Evolutionary conservation across 306 rosid species (phyloP).

Genomic region (Sphenostylis stenocarpa): DNA sequence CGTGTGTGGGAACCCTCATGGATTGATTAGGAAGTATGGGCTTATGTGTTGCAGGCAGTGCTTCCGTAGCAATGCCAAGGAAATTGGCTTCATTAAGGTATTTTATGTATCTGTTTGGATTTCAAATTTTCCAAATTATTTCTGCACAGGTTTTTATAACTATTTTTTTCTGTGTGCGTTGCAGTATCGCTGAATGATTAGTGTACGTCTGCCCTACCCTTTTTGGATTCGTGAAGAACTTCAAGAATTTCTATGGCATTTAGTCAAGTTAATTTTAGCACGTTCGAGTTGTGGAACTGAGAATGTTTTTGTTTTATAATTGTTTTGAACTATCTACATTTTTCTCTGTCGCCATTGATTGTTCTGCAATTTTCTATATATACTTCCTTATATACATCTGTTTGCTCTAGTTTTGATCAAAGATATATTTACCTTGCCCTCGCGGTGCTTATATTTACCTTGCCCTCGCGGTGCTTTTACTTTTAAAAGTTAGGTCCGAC

Average conservation of each 20-base stretch:
- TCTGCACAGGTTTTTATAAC: neutral
- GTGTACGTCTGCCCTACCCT: neutral
- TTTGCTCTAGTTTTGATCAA: too few species aligned
- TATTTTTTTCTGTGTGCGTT: neutral
- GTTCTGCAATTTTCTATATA: neutral
- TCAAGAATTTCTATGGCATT: slow-evolving; percentile 30
- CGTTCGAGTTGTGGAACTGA: slow-evolving; percentile 7
- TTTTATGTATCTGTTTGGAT: neutral
- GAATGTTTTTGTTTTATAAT: slow-evolving; percentile 14
- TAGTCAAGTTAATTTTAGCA: neutral
- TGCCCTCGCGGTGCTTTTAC: too few species aligned
- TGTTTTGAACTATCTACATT: slow-evolving; percentile 3
- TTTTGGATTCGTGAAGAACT: slow-evolving; percentile 7
- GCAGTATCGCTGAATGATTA: slow-evolving; percentile 75
- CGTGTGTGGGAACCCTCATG: slow-evolving; percentile 88
- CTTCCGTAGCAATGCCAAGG: slow-evolving; percentile 97
- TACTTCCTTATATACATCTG: neutral
- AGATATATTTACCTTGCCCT: too few species aligned
- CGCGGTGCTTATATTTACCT: too few species aligned
- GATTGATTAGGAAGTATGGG: slow-evolving; percentile 86
- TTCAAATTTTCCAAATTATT: neutral
- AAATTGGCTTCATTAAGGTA: slow-evolving; percentile 95
- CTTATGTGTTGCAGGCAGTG: slow-evolving; percentile 98
- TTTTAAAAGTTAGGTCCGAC: too few species aligned
- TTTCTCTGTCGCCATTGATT: neutral